These are phyloP conservation scores for Sporothrix brasiliensis DNA, from an alignment of 2,329 filamentous ascomycete genomes.

Conservation along the genomic window DNA sequence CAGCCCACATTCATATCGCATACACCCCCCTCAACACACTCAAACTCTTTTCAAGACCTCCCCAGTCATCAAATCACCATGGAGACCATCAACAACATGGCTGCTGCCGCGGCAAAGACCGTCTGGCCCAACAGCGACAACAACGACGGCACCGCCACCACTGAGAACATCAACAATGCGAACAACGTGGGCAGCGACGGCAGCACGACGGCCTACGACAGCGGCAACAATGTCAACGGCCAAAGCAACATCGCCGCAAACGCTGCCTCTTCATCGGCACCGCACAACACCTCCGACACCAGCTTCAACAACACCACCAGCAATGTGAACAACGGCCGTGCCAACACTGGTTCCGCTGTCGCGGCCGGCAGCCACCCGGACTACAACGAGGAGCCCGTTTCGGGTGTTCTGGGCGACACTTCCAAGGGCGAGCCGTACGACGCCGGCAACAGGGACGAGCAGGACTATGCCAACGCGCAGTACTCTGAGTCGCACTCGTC, in stretches of 20 bases:
- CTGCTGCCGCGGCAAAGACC: constrained; percentile 52
- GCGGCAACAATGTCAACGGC: constrained; percentile 30
- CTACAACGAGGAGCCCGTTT: constrained; percentile 65
- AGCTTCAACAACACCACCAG: constrained; percentile 37
- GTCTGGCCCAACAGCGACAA: constrained; percentile 52
- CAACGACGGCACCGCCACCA: background rate
- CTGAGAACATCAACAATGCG: background rate
- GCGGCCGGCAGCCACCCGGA: constrained; percentile 43
- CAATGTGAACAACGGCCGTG: background rate
- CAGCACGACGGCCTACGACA: background rate
- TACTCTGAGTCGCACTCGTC: background rate
- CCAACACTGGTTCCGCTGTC: background rate
- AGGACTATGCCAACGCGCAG: constrained; percentile 15
- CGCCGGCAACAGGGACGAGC: constrained; percentile 62
- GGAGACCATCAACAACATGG: constrained; percentile 65
- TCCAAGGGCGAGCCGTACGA: constrained; percentile 74
- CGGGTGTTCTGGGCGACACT: constrained; percentile 69
- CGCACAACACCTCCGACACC: background rate
- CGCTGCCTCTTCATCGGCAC: background rate
- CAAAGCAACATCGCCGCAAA: constrained; percentile 34
- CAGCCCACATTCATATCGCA: background rate
- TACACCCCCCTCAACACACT: background rate
- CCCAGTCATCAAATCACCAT: constrained; percentile 45
- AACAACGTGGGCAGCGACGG: background rate
- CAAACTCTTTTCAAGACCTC: no score